Conservation (phyloP, 2,329 filamentous ascomycete species). For the Xylogone sp. region DNA sequence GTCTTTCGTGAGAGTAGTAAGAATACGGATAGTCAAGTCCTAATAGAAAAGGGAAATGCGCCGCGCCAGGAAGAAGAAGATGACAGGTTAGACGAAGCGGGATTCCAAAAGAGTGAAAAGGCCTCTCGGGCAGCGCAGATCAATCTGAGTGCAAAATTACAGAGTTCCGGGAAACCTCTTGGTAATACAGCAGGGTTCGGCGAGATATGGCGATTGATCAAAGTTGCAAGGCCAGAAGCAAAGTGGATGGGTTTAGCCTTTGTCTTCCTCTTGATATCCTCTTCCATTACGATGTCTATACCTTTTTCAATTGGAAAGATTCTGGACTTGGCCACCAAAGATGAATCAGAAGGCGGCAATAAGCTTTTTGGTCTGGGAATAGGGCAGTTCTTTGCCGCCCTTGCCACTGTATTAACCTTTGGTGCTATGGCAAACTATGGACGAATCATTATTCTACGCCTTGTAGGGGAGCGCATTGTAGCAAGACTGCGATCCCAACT, state of each 20-base stretch:
- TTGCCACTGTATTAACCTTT: constrained; percentile 72
- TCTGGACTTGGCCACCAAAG: constrained; percentile 82
- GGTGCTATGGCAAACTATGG: constrained; percentile 92
- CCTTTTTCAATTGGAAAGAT: constrained; percentile 97
- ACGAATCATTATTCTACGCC: constrained; percentile 85
- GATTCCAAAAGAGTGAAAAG: constrained; percentile 73
- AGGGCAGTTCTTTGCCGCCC: constrained; percentile 81
- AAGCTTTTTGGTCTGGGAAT: constrained; percentile 80
- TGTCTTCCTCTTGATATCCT: constrained; percentile 81
- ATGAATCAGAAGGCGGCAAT: constrained; percentile 55
- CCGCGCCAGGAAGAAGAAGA: constrained; percentile 39
- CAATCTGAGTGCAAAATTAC: constrained; percentile 82
- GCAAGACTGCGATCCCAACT: constrained; percentile 83
- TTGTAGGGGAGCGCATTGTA: constrained; percentile 93
- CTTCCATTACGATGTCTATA: constrained; percentile 90
- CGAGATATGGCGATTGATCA: constrained; percentile 84
- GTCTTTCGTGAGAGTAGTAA: constrained; percentile 16
- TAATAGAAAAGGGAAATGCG: constrained; percentile 30
- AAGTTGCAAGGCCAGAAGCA: constrained; percentile 82
- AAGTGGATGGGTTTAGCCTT: constrained; percentile 77
- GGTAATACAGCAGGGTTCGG: constrained; percentile 56
- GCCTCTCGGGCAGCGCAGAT: constrained; percentile 83
- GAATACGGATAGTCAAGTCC: constrained; percentile 24
- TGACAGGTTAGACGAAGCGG: constrained; percentile 42
- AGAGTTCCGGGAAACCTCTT: constrained; percentile 67